These are phyloP conservation scores for Amanita pseudoporphyria DNA, from an alignment of 768 basidiomycete genomes.

Conservation along the genomic window DNA sequence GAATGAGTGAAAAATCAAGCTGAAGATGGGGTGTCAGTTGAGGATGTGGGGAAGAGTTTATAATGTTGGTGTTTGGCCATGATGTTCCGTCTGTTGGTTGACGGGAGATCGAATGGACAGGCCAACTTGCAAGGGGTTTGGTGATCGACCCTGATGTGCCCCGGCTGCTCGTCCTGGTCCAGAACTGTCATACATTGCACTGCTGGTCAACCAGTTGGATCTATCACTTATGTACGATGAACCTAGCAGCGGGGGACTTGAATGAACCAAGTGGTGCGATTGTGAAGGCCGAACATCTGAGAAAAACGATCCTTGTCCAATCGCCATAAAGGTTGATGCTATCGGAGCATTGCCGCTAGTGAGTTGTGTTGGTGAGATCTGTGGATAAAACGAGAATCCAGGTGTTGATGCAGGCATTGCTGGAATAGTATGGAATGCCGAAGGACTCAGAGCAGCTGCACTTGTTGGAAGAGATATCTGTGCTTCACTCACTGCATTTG, in stretches of 20 bases:
- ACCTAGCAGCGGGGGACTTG: neutral
- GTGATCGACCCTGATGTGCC: neutral
- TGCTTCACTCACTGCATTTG: neutral
- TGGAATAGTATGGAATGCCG: neutral
- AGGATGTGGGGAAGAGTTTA: neutral
- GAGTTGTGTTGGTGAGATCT: neutral
- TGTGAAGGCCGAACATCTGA: neutral
- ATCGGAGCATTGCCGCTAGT: neutral
- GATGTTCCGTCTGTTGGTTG: neutral
- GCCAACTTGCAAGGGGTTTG: neutral
- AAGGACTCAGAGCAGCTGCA: neutral
- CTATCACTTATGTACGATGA: neutral
- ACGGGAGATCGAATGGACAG: neutral
- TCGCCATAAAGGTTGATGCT: neutral
- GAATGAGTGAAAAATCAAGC: neutral
- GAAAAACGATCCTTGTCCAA: neutral
- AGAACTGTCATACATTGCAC: neutral
- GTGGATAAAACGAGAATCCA: neutral
- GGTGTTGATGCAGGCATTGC: constrained; percentile 1
- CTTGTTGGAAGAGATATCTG: neutral
- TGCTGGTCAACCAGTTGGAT: neutral
- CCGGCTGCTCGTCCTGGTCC: neutral
- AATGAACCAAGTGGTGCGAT: neutral
- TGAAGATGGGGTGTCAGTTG: neutral
- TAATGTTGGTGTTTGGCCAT: neutral